A percentile compares a stretch with the other conserved stretches of the same genome.
phyloP scores from a whole-genome alignment of 352 stramenopile species.

The Globisporangium echinulatum region DNA sequence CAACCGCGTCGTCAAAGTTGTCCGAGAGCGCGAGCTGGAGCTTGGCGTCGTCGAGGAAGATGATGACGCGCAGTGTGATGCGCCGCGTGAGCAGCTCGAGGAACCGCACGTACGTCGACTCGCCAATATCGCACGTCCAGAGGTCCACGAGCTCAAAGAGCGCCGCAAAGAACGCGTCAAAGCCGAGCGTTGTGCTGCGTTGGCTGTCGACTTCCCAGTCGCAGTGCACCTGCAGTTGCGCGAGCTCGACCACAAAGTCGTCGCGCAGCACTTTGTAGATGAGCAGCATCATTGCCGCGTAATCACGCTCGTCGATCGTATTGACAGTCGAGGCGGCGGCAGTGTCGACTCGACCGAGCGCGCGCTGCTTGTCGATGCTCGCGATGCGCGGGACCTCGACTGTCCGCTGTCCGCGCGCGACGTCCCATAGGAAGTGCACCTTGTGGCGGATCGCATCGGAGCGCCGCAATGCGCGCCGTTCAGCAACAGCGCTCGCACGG shows the following conservation, averaged over 20 bases:
- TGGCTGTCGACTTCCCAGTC: slow-evolving; percentile 80
- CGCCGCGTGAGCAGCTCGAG: slow-evolving; percentile 52
- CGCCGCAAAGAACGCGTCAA: slow-evolving; percentile 60
- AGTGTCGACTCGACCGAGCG: slow-evolving; percentile 1
- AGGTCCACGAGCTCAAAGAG: slow-evolving; percentile 77
- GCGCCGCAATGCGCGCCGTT: slow-evolving; percentile 45
- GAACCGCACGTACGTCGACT: slow-evolving; percentile 61
- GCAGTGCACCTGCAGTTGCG: slow-evolving; percentile 56
- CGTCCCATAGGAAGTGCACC: slow-evolving; percentile 62
- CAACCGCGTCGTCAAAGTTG: slow-evolving; percentile 65
- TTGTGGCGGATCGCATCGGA: slow-evolving; percentile 33
- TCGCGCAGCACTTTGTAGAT: slow-evolving; percentile 74
- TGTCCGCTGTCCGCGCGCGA: slow-evolving; percentile 38
- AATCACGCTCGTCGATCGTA: slow-evolving; percentile 52
- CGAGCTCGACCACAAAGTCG: slow-evolving; percentile 57
- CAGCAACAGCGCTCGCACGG: slow-evolving; percentile 44
- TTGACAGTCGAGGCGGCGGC: slow-evolving; percentile 4
- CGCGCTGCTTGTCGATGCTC: slow-evolving; percentile 1
- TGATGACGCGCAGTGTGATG: slow-evolving; percentile 60
- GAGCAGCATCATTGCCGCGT: slow-evolving; percentile 66
- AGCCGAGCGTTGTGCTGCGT: slow-evolving; percentile 37
- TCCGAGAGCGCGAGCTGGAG: slow-evolving; percentile 66
- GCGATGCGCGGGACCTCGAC: slow-evolving; percentile 12
- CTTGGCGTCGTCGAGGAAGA: slow-evolving; percentile 66
- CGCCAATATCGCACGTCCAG: slow-evolving; percentile 75